Evolutionary conservation across 2,329 filamentous ascomycete species (phyloP).

Genomic region (Annulohypoxylon truncatum): DNA sequence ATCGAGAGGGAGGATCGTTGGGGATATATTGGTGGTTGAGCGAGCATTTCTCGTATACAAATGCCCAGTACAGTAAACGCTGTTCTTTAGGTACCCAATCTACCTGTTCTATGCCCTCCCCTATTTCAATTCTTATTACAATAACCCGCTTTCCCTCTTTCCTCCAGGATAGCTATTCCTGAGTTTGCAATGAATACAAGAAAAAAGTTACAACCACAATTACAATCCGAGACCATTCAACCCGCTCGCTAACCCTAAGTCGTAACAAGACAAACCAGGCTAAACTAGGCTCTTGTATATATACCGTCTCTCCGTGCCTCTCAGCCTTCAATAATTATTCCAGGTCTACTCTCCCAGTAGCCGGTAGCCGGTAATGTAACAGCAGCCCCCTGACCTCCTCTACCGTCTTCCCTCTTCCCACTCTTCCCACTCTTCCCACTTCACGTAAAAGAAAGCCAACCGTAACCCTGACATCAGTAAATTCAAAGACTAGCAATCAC

Average conservation of each 20-base stretch:
- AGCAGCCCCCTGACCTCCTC: too few relatives aligned
- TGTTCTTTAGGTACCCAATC: constrained; percentile 9
- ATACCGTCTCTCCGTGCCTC: background rate
- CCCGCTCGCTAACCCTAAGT: background rate
- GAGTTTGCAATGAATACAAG: background rate
- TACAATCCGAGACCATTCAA: background rate
- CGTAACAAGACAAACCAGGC: background rate
- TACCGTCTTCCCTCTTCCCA: too few relatives aligned
- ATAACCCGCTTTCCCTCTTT: constrained; percentile 4
- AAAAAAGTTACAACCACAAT: background rate
- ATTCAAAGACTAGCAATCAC: too few relatives aligned
- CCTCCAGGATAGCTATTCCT: background rate
- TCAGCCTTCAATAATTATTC: background rate
- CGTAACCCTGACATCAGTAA: too few relatives aligned
- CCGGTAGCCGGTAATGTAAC: background rate
- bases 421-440: too few relatives aligned
- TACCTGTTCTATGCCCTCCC: background rate
- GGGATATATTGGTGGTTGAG: background rate
- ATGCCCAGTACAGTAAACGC: constrained; percentile 6
- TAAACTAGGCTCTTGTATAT: background rate
- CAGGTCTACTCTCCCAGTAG: background rate
- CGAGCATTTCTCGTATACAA: background rate
- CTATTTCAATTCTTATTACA: background rate
- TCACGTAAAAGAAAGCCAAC: too few relatives aligned
- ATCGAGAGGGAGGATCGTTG: background rate